Base-by-base conservation (phyloP, 768 basidiomycete species). In the Stropharia rugosoannulata region DNA sequence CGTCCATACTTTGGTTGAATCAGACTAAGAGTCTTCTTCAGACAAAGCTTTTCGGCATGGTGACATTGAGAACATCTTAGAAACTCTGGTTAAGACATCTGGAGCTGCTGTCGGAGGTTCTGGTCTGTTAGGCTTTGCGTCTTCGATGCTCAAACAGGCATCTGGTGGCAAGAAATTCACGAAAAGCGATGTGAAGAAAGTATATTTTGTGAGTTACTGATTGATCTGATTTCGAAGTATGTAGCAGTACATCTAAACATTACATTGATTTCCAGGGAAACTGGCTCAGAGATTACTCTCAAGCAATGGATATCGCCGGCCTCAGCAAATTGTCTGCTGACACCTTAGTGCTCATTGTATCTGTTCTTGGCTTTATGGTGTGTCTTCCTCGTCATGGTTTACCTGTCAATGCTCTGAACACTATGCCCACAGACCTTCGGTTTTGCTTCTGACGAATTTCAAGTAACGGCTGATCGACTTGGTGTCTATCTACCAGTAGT, bases 11-110 rank as follows among this genome's bases (percentile, higher is more conserved):
- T 13, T 37, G 15, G 40, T 19, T 4, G 38, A n/a, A 19, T 22
- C 25, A 54, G 16, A 42, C 55, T 57, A 29, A 59, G 25, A 59
- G 19, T 35, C 15, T 25, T 43, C 15, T 43, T 22, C 60, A 82
- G 83, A 83, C 68, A 89, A 86, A 67, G 87, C 88, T 0, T 90
- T 85, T 69, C 75, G 87, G 49, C 87, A 89, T 74, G 86, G 87
- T 12, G 89, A 90, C 64, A 89, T 89, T 47, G 87, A 89, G 71
- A 81, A 82, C 63, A 77, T 86, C 58, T 78, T 89, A 25, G 77
- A 79, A 36, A 77, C 75, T n/a, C 70, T 87, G 5, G 77, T 78
- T 49, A 88, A 87, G 65, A 74, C 76, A 38, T 81, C 76, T 13
- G 71, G 73, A 53, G 71, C 69, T 25, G 74, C 73, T 11, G 59